Evolutionary conservation across 2,329 filamentous ascomycete genomes (phyloP).

Genomic region (Daldinia sp.): DNA sequence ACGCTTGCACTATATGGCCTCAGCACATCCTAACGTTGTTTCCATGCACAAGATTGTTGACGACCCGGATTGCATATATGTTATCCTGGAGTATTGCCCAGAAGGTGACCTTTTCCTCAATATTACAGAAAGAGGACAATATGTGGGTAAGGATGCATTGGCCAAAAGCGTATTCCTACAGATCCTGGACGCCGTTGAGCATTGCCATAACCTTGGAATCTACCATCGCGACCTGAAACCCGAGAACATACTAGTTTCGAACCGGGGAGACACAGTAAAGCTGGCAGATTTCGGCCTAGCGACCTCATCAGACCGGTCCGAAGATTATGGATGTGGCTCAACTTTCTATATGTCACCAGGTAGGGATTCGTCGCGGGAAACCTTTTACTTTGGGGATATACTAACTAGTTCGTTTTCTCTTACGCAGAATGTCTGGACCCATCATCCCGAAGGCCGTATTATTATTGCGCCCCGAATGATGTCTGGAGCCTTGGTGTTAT

Average conservation of each 20-base stretch:
- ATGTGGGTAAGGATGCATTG: conserved; percentile 89
- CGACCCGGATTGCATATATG: conserved; percentile 89
- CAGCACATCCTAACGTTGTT: conserved; percentile 90
- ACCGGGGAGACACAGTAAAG: conserved; percentile 89
- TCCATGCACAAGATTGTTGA: conserved; percentile 94
- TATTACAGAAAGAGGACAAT: conserved; percentile 94
- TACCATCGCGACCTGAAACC: conserved; percentile 98
- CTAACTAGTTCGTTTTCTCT: conserved; percentile 38
- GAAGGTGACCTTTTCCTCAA: conserved; percentile 97
- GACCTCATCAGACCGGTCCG: conserved; percentile 81
- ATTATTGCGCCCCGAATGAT: conserved; percentile 93
- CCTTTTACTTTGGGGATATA: conserved; percentile 28
- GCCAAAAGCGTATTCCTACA: conserved; percentile 91
- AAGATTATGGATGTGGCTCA: conserved; percentile 96
- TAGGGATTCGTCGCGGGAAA: conserved; percentile 58
- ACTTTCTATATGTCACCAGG: conserved; percentile 99
- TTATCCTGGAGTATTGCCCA: conserved; percentile 95
- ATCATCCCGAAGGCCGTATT: conserved; percentile 76
- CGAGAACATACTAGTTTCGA: conserved; percentile 94
- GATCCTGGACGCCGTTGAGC: conserved; percentile 93
- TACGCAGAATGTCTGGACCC: conserved; percentile 86
- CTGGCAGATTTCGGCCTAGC: conserved; percentile 97
- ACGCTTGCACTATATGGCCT: conserved; percentile 86
- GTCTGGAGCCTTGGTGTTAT: conserved; percentile 99
- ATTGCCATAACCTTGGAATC: conserved; percentile 91